Base-by-base conservation (phyloP, 805 yeast genomes). In the Cyberlindnera mississippiensis region DNA sequence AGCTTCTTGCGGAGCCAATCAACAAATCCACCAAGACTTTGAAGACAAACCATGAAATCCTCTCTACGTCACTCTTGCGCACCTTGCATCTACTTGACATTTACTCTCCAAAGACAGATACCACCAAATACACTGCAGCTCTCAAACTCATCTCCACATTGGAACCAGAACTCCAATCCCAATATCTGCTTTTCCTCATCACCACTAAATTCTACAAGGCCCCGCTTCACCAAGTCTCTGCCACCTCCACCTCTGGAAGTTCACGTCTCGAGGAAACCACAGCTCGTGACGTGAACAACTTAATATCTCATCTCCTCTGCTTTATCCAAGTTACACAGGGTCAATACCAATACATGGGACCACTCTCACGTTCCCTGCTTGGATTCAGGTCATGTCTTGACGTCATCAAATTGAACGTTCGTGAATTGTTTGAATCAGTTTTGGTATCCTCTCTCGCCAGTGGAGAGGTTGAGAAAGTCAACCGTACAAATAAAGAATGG, bases 371-470 rank as follows among this genome's bases (percentile, higher is more conserved):
- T 50, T 73, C 76, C 29, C 66, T 86, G 28, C 66, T 85, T 37
- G 74, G 78, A 33, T 84, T 82, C 59, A 73, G 89, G 55, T 80
- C 88, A 15, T 77, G 78, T 42, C 59, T 83, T 35, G 71, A 78
- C 41, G 73, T 73, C 36, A 60, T 83, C 36, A 72, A 72, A 24
- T 63, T 61, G 17, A 71, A 70, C 32, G 57, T 79, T 20, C 72
- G 76, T 45, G 80, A 78, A 48, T 61, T 80, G n/a, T 57, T 78
- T 22, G 83, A 78, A 50, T 68, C 70, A 35, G 72, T 69, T 38
- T 54, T 69, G 44, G 73, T 70, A 55, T 76, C 80, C 16, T 69
- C 72, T 38, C 69, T 73, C 56, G 67, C 72, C 49, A 76, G 78
- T 24, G 76, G 75, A 40, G 84, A 79, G 51, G 79, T 76, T 36